phyloP scores from a whole-genome alignment of 2,329 filamentous ascomycete species.

The Didymellaceae sp. region DNA sequence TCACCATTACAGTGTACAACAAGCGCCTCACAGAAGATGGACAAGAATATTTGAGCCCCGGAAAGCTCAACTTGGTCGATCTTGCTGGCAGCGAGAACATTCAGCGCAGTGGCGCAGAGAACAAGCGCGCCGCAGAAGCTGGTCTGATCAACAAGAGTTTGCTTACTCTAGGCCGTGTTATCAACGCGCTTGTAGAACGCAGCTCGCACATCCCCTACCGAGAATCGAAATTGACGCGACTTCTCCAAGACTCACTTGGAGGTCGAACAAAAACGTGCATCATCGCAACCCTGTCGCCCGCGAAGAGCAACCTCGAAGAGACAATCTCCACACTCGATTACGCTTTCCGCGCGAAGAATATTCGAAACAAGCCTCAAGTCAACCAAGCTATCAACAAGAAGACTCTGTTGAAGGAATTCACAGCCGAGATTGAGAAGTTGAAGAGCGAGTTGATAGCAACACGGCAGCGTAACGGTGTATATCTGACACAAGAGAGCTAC shows the following conservation, averaged over 20 bases:
- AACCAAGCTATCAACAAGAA: conserved; percentile 94
- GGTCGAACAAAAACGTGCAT: conserved; percentile 98
- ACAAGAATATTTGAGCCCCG: conserved; percentile 87
- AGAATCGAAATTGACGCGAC: conserved; percentile 93
- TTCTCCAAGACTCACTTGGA: conserved; percentile 95
- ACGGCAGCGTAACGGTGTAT: conserved; percentile 91
- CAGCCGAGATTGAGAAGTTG: conserved; percentile 88
- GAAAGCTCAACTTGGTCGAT: conserved; percentile 96
- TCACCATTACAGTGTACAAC: conserved; percentile 91
- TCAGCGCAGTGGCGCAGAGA: conserved; percentile 93
- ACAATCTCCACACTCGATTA: conserved; percentile 98
- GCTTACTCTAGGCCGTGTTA: conserved; percentile 91
- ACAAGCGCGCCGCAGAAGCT: conserved; percentile 94
- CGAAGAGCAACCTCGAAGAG: conserved; percentile 94
- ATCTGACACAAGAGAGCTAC: conserved; percentile 85
- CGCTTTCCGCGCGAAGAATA: conserved; percentile 97
- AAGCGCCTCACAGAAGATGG: conserved; percentile 82
- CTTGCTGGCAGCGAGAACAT: conserved; percentile 98
- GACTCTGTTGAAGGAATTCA: conserved; percentile 88
- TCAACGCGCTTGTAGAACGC: conserved; percentile 94
- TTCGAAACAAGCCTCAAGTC: conserved; percentile 95
- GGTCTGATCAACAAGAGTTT: conserved; percentile 98
- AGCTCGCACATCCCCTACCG: conserved; percentile 88
- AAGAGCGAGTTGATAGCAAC: conserved; percentile 94
- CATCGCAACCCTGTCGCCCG: conserved; percentile 93